phyloP scores from a whole-genome alignment of 441 rosid genomes.

The Gossypium gossypioides region DNA sequence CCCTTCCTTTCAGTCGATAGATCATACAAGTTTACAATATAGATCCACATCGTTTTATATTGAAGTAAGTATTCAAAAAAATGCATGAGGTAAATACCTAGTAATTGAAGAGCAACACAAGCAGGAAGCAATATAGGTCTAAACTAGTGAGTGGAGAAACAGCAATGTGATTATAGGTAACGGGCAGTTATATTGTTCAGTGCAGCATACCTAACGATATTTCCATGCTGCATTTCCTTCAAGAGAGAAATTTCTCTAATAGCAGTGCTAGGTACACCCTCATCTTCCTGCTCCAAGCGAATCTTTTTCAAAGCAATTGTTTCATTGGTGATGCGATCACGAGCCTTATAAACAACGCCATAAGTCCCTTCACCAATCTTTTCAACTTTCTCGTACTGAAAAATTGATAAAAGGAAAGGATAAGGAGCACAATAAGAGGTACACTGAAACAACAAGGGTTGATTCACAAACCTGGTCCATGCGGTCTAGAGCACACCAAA shows the following conservation, averaged over 20 bases:
- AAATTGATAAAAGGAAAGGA: slow-evolving; percentile 5
- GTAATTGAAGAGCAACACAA: neutral
- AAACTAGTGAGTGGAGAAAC: neutral
- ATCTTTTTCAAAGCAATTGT: slow-evolving; percentile 80
- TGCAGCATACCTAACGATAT: slow-evolving; percentile 62
- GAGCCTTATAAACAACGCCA: slow-evolving; percentile 93
- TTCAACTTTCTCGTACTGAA: slow-evolving; percentile 93
- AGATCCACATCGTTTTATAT: neutral
- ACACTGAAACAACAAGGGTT: neutral
- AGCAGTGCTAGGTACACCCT: slow-evolving; percentile 88
- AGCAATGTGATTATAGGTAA: neutral
- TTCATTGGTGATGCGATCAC: slow-evolving; percentile 74
- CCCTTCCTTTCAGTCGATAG: neutral
- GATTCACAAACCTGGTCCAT: slow-evolving; percentile 40
- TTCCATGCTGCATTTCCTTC: slow-evolving; percentile 92
- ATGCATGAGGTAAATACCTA: neutral
- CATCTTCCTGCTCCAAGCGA: slow-evolving; percentile 76
- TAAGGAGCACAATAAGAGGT: neutral
- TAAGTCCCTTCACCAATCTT: slow-evolving; percentile 97
- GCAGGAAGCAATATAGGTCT: neutral
- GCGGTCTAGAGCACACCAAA: slow-evolving; percentile 15
- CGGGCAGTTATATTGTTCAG: neutral
- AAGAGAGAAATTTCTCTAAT: slow-evolving; percentile 76
- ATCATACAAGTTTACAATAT: neutral
- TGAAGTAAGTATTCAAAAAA: neutral